Conservation (phyloP, 1,284 basidiomycete species). For the Austroboletus niveus region DNA sequence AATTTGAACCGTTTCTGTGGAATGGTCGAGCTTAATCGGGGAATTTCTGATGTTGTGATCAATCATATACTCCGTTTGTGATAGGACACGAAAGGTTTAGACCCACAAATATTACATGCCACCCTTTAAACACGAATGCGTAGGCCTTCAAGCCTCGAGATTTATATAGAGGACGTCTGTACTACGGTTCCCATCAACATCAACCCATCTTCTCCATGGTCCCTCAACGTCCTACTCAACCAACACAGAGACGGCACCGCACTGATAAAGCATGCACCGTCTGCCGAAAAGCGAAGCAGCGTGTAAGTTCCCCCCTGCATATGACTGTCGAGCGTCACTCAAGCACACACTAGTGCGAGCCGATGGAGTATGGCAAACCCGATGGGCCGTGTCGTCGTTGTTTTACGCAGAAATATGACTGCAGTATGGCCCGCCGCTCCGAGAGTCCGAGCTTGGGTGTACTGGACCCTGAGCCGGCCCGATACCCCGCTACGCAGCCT, state of each 20-base stretch:
- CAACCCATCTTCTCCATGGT: constrained; percentile 14
- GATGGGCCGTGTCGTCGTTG: constrained; percentile 26
- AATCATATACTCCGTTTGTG: constrained; percentile 9
- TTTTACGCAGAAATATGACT: constrained; percentile 7
- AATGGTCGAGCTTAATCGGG: constrained; percentile 16
- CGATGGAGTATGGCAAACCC: constrained; percentile 14
- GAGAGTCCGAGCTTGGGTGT: constrained; percentile 21
- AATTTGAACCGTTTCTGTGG: constrained; percentile 13
- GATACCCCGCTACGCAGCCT: constrained; percentile 1
- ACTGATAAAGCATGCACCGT: constrained; percentile 14
- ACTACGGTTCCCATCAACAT: constrained; percentile 6
- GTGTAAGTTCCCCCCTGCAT: constrained; percentile 14
- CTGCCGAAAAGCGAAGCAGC: constrained; percentile 19
- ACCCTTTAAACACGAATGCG: constrained; percentile 9
- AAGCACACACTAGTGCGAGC: constrained; percentile 17
- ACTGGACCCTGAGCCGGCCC: constrained; percentile 14
- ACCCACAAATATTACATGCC: constrained; percentile 6
- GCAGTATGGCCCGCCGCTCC: constrained; percentile 17
- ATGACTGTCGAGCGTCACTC: not conserved
- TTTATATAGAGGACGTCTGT: constrained; percentile 21
- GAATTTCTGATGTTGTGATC: constrained; percentile 13
- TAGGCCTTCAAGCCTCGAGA: constrained; percentile 8
- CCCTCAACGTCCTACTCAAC: constrained; percentile 8
- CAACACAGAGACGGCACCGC: constrained; percentile 17
- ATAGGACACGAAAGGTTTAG: constrained; percentile 5